Conservation (phyloP, 495 filamentous ascomycete genomes). For the Xylaria cubensis region DNA sequence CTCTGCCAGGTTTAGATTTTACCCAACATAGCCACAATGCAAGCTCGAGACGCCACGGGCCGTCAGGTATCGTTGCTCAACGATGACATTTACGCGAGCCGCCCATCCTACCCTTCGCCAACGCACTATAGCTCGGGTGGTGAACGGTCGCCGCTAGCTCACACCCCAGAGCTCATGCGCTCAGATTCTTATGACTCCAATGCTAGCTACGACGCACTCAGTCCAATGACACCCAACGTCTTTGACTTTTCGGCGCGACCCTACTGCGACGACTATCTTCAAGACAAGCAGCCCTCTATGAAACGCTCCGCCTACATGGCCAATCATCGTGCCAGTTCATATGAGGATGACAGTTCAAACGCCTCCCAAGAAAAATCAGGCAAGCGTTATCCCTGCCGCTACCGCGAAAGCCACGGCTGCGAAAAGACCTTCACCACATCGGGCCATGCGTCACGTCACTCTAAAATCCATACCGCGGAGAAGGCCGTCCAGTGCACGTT, state of each 20-base stretch:
- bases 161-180: constrained; percentile 57
- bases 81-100: constrained; percentile 49
- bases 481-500: constrained; percentile 90
- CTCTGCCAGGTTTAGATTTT: background rate
- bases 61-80: constrained; percentile 61
- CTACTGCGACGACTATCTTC: constrained; percentile 48
- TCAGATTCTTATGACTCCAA: constrained; percentile 63
- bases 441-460: constrained; percentile 93
- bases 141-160: constrained; percentile 46
- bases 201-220: constrained; percentile 53
- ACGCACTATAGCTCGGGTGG: constrained; percentile 36
- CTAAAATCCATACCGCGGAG: constrained; percentile 95
- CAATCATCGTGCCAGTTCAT: constrained; percentile 43
- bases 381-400: constrained; percentile 73
- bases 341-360: constrained; percentile 51
- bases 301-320: constrained; percentile 41
- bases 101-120: constrained; percentile 38
- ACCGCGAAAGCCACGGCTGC: constrained; percentile 69
- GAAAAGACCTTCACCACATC: constrained; percentile 92
- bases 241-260: constrained; percentile 45
- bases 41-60: constrained; percentile 56
- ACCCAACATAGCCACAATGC: constrained; percentile 48
- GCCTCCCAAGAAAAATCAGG: constrained; percentile 46
- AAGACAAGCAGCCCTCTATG: constrained; percentile 33
- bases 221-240: constrained; percentile 56